Percentiles rank a stretch among this genome's conserved stretches.
Conservation (phyloP, 75 land plant genomes). For the Adiantum capillusveneris region DNA sequence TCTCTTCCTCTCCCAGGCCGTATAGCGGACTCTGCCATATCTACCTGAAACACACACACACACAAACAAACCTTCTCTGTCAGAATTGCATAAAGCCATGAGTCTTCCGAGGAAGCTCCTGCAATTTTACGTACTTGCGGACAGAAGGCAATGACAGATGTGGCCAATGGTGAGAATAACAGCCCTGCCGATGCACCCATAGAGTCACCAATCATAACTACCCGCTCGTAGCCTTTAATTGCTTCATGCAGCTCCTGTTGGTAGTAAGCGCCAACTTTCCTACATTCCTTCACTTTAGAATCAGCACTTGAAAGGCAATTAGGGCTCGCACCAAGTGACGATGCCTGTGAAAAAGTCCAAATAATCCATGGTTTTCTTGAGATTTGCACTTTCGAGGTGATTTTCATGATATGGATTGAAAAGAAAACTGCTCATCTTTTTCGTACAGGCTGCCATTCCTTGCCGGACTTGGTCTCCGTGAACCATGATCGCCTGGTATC, state of each 20-base stretch:
- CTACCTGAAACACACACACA: constrained; percentile 20
- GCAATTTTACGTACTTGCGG: constrained; percentile 20
- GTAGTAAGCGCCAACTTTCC: constrained; percentile 18
- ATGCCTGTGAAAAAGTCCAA: not conserved
- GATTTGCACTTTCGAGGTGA: too few relatives aligned
- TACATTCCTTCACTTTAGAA: not conserved
- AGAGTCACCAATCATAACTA: constrained; percentile 39
- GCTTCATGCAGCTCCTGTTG: constrained; percentile 20
- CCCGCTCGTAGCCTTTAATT: constrained; percentile 22
- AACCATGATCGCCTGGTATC: constrained; percentile 39
- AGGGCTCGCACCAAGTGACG: too few relatives aligned
- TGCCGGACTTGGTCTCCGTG: constrained; percentile 17
- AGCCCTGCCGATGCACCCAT: constrained; percentile 44
- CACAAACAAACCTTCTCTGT: not conserved
- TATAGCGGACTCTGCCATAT: constrained; percentile 24
- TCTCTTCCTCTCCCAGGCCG: constrained; percentile 28
- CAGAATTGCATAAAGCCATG: too few relatives aligned
- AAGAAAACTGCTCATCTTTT: not conserved
- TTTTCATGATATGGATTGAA: not conserved
- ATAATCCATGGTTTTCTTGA: not conserved
- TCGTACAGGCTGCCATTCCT: not conserved
- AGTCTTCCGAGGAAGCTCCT: not conserved
- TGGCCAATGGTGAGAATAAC: constrained; percentile 31
- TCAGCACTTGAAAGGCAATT: not conserved
- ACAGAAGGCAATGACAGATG: constrained; percentile 40